A percentile compares a stretch with the other conserved stretches of the same genome.
Evolutionary conservation across 2,329 filamentous ascomycete genomes (phyloP).

Genomic region (Claviceps humidiphila): DNA sequence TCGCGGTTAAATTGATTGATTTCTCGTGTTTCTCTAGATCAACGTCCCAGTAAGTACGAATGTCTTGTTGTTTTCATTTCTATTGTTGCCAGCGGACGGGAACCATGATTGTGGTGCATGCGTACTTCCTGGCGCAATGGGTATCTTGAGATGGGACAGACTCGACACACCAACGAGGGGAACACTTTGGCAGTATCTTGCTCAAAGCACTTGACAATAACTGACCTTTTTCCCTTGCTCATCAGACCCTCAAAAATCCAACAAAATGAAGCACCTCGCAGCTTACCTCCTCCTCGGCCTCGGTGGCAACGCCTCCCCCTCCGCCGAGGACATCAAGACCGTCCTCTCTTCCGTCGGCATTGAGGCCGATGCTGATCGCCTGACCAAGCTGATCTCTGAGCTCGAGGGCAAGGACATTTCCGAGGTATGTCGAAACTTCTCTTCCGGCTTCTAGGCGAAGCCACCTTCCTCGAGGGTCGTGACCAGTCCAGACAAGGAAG

Average conservation of each 20-base stretch:
- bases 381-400: slow-evolving; percentile 78
- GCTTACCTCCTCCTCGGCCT: slow-evolving; percentile 96
- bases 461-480: too few species aligned
- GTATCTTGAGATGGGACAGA: too few species aligned
- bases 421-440: slow-evolving; percentile 49
- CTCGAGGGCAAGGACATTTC: slow-evolving; percentile 86
- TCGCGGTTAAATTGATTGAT: slow-evolving; percentile 99
- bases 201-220: background rate
- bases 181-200: too few species aligned
- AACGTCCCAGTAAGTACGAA: slow-evolving; percentile 21
- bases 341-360: slow-evolving; percentile 92
- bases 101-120: too few species aligned
- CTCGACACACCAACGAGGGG: too few species aligned
- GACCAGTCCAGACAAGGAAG: background rate
- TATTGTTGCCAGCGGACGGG: background rate
- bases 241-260: slow-evolving; percentile 10
- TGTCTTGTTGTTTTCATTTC: background rate
- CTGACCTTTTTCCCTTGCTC: background rate
- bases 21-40: slow-evolving; percentile 60
- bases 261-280: slow-evolving; percentile 99
- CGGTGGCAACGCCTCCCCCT: slow-evolving; percentile 82
- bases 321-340: slow-evolving; percentile 69
- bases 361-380: slow-evolving; percentile 79
- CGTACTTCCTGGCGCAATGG: too few species aligned
- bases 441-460: too few species aligned